phyloP scores from a whole-genome alignment of 176 grass and related monocot species.

The Poa pratensis region DNA sequence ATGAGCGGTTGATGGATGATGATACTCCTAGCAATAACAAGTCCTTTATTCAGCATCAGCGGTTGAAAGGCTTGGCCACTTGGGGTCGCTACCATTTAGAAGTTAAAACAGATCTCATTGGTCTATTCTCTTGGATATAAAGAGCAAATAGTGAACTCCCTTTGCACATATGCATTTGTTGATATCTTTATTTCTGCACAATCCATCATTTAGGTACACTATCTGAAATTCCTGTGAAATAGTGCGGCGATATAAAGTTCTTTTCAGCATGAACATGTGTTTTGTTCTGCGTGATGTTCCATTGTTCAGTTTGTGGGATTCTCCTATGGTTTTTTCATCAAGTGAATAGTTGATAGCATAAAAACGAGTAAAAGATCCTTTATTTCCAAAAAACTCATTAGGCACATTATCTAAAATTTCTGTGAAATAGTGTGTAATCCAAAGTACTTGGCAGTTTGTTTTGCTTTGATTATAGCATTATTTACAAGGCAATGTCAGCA shows the following conservation, averaged over 20 bases:
- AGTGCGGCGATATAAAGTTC: neutral
- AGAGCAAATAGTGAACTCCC: neutral
- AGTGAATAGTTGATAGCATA: neutral
- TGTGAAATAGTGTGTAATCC: neutral
- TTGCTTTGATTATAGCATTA: neutral
- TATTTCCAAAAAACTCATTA: neutral
- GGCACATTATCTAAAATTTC: neutral
- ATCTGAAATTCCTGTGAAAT: neutral
- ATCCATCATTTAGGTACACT: constrained; percentile 5
- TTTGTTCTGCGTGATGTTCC: neutral
- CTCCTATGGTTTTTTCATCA: neutral
- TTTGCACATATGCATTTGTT: constrained; percentile 7
- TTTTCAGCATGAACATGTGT: neutral
- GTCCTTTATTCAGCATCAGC: neutral
- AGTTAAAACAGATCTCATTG: neutral
- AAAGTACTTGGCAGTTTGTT: neutral
- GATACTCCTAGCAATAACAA: neutral
- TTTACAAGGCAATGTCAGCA: neutral
- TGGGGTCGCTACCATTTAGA: neutral
- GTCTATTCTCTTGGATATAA: constrained; percentile 18
- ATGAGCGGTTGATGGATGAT: no score
- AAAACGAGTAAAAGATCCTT: neutral
- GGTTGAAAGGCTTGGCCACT: neutral
- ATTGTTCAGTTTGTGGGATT: neutral
- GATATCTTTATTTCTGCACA: constrained; percentile 1